Evolutionary conservation across 2,329 filamentous ascomycete genomes (phyloP).

Genomic region (Aaosphaeria pasadenensis): DNA sequence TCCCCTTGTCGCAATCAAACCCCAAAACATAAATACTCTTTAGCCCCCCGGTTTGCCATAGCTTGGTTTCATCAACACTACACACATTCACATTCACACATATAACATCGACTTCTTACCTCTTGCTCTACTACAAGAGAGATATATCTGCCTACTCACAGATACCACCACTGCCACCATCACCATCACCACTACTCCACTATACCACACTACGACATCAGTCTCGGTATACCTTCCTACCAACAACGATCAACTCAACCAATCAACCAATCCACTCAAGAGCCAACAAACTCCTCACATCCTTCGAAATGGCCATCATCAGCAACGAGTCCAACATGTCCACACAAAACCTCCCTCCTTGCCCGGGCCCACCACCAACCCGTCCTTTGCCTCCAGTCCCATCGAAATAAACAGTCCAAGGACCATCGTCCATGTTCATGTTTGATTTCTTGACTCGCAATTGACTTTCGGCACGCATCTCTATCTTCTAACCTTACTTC

Average conservation of each 20-base stretch:
- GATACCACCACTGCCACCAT: neutral
- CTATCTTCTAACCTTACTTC: slow-evolving; percentile 10
- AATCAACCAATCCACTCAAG: neutral
- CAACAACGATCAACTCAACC: slow-evolving; percentile 6
- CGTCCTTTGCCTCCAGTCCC: slow-evolving; percentile 47
- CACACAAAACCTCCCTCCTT: slow-evolving; percentile 44
- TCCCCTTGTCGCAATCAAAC: slow-evolving; percentile 30
- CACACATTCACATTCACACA: neutral
- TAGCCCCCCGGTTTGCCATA: slow-evolving; percentile 22
- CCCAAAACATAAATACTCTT: slow-evolving; percentile 39
- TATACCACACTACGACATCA: neutral
- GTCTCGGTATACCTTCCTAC: no score
- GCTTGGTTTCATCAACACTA: slow-evolving; percentile 31
- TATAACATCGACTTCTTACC: neutral
- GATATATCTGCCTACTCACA: neutral
- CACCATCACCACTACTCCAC: neutral
- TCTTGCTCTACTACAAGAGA: neutral
- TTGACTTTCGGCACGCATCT: slow-evolving; percentile 21
- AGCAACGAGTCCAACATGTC: slow-evolving; percentile 39
- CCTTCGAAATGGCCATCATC: slow-evolving; percentile 25
- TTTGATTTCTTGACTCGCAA: slow-evolving; percentile 12
- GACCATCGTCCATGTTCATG: neutral
- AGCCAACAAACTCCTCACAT: no score
- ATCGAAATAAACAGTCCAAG: slow-evolving; percentile 34
- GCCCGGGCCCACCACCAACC: slow-evolving; percentile 48